Percentiles rank a stretch among this genome's conserved stretches.
phyloP scores from a whole-genome alignment of 73 alveolate species.

The Loxodes magnus region DNA sequence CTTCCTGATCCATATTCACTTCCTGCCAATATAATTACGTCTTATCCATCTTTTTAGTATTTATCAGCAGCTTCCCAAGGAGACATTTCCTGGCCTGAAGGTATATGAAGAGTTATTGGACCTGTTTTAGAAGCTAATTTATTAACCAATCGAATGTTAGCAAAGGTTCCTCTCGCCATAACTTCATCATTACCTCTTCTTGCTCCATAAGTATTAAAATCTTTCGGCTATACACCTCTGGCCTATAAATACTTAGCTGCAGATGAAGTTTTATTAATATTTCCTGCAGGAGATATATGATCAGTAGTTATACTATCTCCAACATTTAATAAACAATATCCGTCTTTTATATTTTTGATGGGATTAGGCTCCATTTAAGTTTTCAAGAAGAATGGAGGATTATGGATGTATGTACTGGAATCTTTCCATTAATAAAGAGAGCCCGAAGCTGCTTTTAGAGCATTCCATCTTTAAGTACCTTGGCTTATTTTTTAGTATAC shows the following conservation, averaged over 20 bases:
- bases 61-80: constrained; percentile 79
- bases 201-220: constrained; percentile 82
- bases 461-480: constrained; percentile 85
- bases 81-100: constrained; percentile 60
- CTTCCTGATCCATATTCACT: constrained; percentile 88
- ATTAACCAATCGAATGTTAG: constrained; percentile 75
- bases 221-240: constrained; percentile 59
- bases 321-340: constrained; percentile 50
- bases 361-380: constrained; percentile 29
- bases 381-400: constrained; percentile 81
- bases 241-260: constrained; percentile 69
- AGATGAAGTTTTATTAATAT: constrained; percentile 68
- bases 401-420: constrained; percentile 71
- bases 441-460: constrained; percentile 51
- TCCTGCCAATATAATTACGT: constrained; percentile 73
- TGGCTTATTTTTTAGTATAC: constrained; percentile 50
- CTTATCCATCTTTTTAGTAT: constrained; percentile 44
- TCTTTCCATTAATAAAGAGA: constrained; percentile 68
- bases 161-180: constrained; percentile 94
- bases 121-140: constrained; percentile 66
- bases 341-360: constrained; percentile 39
- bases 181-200: constrained; percentile 87
- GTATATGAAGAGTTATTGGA: constrained; percentile 62
- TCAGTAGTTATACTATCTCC: constrained; percentile 90
- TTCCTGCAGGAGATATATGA: constrained; percentile 93